Conservation (phyloP, 2,329 filamentous ascomycete species). For the Whalleya microplaca region DNA sequence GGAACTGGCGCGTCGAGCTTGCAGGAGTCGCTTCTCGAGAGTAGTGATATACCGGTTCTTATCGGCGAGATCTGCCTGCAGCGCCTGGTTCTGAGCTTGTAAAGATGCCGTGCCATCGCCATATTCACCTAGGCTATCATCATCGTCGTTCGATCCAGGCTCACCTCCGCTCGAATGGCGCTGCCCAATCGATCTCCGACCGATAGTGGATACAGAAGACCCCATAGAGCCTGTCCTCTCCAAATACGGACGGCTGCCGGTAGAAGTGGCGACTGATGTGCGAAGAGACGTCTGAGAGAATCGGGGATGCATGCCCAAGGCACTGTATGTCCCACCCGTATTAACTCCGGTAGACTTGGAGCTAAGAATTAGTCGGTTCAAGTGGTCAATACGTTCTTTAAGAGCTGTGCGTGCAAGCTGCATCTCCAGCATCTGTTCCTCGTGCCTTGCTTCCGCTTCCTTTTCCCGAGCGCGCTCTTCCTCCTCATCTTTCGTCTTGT, state of each 20-base stretch:
- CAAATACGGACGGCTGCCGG: constrained; percentile 52
- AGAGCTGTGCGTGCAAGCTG: constrained; percentile 92
- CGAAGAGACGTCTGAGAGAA: constrained; percentile 67
- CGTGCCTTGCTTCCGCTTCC: constrained; percentile 83
- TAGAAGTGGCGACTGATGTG: constrained; percentile 72
- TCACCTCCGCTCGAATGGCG: constrained; percentile 48
- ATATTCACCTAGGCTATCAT: constrained; percentile 78
- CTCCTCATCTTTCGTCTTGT: constrained; percentile 65
- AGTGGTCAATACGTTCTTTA: constrained; percentile 95
- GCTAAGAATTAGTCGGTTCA: constrained; percentile 92
- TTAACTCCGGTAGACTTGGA: constrained; percentile 97
- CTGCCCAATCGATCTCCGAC: constrained; percentile 54
- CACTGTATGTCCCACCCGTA: constrained; percentile 70
- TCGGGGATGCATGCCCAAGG: constrained; percentile 66
- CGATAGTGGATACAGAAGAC: constrained; percentile 64
- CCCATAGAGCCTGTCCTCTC: constrained; percentile 70
- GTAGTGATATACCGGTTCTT: constrained; percentile 97
- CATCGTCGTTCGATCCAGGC: constrained; percentile 56
- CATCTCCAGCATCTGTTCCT: constrained; percentile 99
- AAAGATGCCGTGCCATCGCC: constrained; percentile 85
- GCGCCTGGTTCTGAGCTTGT: constrained; percentile 82
- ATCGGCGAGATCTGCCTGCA: constrained; percentile 93
- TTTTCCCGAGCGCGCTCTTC: constrained; percentile 75
- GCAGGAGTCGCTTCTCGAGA: constrained; percentile 86
- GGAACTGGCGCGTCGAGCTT: constrained; percentile 87